phyloP scores from a whole-genome alignment of 2,329 filamentous ascomycete species.

The Aspergillus sp. region DNA sequence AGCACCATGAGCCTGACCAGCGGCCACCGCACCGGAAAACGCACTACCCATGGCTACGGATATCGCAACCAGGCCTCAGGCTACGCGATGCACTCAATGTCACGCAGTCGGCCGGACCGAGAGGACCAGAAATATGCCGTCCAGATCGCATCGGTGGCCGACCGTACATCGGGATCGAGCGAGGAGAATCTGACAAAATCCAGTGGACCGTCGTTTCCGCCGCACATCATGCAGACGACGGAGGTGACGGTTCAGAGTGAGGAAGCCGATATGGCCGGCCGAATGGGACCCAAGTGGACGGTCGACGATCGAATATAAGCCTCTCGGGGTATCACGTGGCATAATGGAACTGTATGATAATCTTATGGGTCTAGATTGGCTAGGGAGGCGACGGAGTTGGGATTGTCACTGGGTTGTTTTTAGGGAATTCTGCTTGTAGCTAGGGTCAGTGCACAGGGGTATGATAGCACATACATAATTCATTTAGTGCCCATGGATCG shows the following conservation, averaged over 20 bases:
- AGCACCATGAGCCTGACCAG: conserved; percentile 12
- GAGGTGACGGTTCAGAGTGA: conserved; percentile 5
- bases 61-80: conserved; percentile 2
- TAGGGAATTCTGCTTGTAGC: no score
- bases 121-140: background rate
- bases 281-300: background rate
- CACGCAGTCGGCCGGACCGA: background rate
- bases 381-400: background rate
- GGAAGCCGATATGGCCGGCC: conserved; percentile 11
- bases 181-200: background rate
- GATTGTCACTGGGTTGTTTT: background rate
- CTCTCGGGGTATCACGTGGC: background rate
- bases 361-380: background rate
- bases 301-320: background rate
- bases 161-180: background rate
- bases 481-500: no score
- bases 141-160: background rate
- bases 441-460: no score
- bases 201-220: background rate
- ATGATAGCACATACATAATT: no score
- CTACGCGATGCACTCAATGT: conserved; percentile 1
- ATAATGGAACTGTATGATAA: background rate
- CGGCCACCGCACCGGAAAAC: conserved; percentile 6
- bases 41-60: background rate
- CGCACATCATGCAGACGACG: conserved; percentile 3